Percentiles rank a stretch among this genome's conserved stretches.
Evolutionary conservation across 169 alveolate species (phyloP).

Genomic region (Theileria luwenshuni): DNA sequence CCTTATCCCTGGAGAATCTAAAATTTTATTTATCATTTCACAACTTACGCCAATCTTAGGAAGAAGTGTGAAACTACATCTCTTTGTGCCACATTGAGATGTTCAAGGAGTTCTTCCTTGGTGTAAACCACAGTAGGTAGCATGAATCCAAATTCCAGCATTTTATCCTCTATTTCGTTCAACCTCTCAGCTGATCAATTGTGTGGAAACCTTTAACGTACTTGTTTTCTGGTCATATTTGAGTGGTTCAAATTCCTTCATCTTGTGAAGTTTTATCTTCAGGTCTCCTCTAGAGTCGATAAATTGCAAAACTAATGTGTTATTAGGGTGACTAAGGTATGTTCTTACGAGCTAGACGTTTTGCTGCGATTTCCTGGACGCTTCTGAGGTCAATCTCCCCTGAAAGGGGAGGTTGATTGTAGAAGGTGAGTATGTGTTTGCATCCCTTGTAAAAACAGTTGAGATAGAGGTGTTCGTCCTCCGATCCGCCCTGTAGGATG

Average conservation of each 20-base stretch:
- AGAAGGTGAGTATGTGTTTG: conserved; percentile 64
- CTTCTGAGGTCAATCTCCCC: conserved; percentile 76
- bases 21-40: not conserved
- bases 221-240: conserved; percentile 37
- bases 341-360: conserved; percentile 71
- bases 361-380: conserved; percentile 80
- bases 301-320: conserved; percentile 51
- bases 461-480: conserved; percentile 30
- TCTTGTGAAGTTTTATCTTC: conserved; percentile 22
- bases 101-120: conserved; percentile 66
- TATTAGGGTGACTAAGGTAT: not conserved
- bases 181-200: conserved; percentile 36
- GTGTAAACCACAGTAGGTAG: conserved; percentile 67
- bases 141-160: conserved; percentile 74
- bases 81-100: conserved; percentile 70
- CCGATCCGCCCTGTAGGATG: conserved; percentile 10
- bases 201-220: not conserved
- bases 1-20: conserved; percentile 74
- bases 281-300: conserved; percentile 50
- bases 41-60: conserved; percentile 77
- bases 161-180: conserved; percentile 55
- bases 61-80: conserved; percentile 78
- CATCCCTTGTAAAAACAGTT: conserved; percentile 66
- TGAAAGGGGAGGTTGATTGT: conserved; percentile 74
- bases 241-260: conserved; percentile 22